Percentiles rank a stretch among this genome's conserved stretches.
These are phyloP conservation scores for Cryptococcus hybrid DNA, from an alignment of 1,284 basidiomycete genomes.

Conservation along the genomic window DNA sequence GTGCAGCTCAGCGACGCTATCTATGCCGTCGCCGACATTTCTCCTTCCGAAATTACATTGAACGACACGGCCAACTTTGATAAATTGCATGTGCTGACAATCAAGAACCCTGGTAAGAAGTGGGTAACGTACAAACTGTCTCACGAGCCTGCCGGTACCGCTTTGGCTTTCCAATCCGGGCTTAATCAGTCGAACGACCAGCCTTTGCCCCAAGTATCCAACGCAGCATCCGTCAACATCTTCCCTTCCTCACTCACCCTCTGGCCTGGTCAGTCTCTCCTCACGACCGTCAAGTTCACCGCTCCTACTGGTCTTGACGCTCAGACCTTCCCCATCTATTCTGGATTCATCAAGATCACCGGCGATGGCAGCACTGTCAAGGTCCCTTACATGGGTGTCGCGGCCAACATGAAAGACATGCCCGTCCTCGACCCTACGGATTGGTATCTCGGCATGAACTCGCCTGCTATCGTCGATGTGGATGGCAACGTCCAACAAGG, in stretches of 20 bases:
- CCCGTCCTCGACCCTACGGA: constrained; percentile 39
- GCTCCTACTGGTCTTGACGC: constrained; percentile 32
- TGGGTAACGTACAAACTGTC: constrained; percentile 26
- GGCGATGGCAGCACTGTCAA: constrained; percentile 21
- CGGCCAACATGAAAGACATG: constrained; percentile 41
- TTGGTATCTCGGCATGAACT: constrained; percentile 27
- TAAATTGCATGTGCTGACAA: constrained; percentile 46
- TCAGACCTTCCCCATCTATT: constrained; percentile 38
- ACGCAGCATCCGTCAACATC: constrained; percentile 31
- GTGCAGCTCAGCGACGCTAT: constrained; percentile 65
- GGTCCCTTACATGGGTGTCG: constrained; percentile 44
- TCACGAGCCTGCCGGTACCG: constrained; percentile 33
- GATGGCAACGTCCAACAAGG: constrained; percentile 19
- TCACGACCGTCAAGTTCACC: constrained; percentile 28
- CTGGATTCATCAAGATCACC: constrained; percentile 34
- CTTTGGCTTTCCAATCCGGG: constrained; percentile 24
- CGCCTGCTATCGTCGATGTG: constrained; percentile 27
- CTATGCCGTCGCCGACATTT: constrained; percentile 57
- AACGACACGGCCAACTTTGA: constrained; percentile 68
- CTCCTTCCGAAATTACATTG: constrained; percentile 61
- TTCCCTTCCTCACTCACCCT: constrained; percentile 29
- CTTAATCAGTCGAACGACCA: constrained; percentile 29
- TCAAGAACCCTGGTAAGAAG: constrained; percentile 31
- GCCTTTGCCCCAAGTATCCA: constrained; percentile 25
- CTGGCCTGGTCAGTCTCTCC: constrained; percentile 23